Conservation (phyloP, 768 basidiomycete species). For the Boletus barrowsii region DNA sequence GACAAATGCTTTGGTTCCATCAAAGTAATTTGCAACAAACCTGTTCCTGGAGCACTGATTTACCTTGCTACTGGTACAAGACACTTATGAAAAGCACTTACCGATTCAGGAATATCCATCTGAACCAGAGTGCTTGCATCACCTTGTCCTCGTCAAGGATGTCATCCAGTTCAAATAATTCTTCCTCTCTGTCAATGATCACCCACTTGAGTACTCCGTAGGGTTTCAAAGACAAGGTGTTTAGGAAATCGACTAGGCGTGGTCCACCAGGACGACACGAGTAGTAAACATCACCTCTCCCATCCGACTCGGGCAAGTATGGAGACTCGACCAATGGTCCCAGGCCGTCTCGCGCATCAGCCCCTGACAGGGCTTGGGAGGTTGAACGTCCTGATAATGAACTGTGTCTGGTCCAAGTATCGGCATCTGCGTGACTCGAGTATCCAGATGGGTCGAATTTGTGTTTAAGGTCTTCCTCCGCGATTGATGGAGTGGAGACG, state of each 20-base stretch:
- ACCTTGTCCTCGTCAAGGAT: slow-evolving; percentile 74
- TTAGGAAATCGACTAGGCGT: slow-evolving; percentile 62
- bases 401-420: slow-evolving; percentile 1
- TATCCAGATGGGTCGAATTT: slow-evolving; percentile 10
- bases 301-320: slow-evolving; percentile 47
- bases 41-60: slow-evolving; percentile 35
- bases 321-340: slow-evolving; percentile 52
- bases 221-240: slow-evolving; percentile 52
- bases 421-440: not conserved
- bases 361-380: slow-evolving; percentile 22
- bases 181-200: slow-evolving; percentile 70
- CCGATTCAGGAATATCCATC: slow-evolving; percentile 71
- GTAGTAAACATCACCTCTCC: slow-evolving; percentile 46
- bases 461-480: slow-evolving; percentile 25
- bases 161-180: slow-evolving; percentile 70
- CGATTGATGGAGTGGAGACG: slow-evolving; percentile 1
- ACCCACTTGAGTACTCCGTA: slow-evolving; percentile 71
- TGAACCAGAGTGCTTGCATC: slow-evolving; percentile 71
- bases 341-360: slow-evolving; percentile 38
- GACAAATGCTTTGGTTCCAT: slow-evolving; percentile 54
- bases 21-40: slow-evolving; percentile 55
- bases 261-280: slow-evolving; percentile 69
- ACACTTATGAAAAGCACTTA: slow-evolving; percentile 22
- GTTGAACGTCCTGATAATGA: slow-evolving; percentile 6
- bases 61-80: not conserved